Conservation (phyloP, 2,329 filamentous ascomycete species). For the Neonectria faginata region DNA sequence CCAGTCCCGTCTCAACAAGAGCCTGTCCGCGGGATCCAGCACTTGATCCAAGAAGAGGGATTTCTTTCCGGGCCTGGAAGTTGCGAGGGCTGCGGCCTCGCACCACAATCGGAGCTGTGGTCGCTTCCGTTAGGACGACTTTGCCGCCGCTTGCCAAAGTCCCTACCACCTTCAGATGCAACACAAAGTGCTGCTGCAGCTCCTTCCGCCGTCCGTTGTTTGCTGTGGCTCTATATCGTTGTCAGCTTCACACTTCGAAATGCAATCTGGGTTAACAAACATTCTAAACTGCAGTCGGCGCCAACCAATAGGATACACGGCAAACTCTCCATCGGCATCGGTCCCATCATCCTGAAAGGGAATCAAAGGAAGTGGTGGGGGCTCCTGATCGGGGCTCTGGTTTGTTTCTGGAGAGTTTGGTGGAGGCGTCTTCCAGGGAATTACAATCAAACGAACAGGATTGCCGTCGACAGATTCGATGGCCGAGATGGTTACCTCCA, state of each 20-base stretch:
- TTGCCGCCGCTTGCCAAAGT: constrained; percentile 87
- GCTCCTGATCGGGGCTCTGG: constrained; percentile 82
- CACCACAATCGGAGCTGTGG: constrained; percentile 92
- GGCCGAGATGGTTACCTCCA: constrained; percentile 90
- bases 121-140: constrained; percentile 83
- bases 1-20: constrained; percentile 71
- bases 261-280: constrained; percentile 54
- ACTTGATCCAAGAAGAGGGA: constrained; percentile 83
- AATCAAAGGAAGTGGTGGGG: constrained; percentile 81
- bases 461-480: constrained; percentile 96
- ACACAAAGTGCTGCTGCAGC: constrained; percentile 93
- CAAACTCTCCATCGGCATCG: constrained; percentile 80
- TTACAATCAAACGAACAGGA: constrained; percentile 91
- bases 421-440: constrained; percentile 96
- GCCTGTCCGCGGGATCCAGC: constrained; percentile 83
- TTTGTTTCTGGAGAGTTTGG: constrained; percentile 77
- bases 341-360: constrained; percentile 71
- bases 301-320: constrained; percentile 94
- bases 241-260: constrained; percentile 25
- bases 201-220: constrained; percentile 97
- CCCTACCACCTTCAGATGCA: constrained; percentile 87
- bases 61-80: constrained; percentile 93
- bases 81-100: constrained; percentile 93
- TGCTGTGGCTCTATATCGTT: constrained; percentile 77
- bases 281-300: constrained; percentile 92